Base-by-base conservation (phyloP, 2,329 filamentous ascomycete species). In the Calonectria leucothoes region DNA sequence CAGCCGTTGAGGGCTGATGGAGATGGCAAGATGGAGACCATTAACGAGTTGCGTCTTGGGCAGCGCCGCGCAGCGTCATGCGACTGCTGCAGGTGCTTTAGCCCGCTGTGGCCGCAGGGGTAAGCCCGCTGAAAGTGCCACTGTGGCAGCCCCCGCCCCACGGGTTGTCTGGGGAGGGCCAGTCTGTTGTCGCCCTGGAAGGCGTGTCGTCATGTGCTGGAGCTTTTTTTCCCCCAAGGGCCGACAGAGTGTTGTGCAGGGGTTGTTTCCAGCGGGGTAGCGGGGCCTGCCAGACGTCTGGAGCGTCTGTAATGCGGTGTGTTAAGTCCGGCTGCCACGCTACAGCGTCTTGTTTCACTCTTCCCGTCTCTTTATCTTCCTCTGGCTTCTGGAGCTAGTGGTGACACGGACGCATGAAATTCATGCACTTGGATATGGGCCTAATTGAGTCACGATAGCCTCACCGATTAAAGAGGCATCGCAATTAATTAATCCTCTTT, bases 21-120 rank as follows among this genome's bases (percentile, higher is more conserved):
- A 55, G 45, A 63, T 71, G 71, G 67, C 20, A 33, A 71, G 42
- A 77, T 75, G 72, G 74, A 69, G 39, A 69, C 74, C 69, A 75
- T 79, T 63, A 70, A 70, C 55, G 70, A 75, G 70, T 70, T 72
- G 65, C 55, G 29, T 37, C 39, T 25, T 59, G 69, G 59, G 51
- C n/a, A 27, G 31, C 12, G 59, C 49, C 20, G 31, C 23, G 25
- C n/a, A 37, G 61, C 39, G 23, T 66, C 63, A 71, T 66, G 63
- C 69, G 52, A 51, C 42, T 4, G 55, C 25, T 64, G 10, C 17
- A 8, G 39, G 59, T 48, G 59, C 48, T 64, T 64, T 64, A 23
- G 27, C 23, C 12, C 59, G 39, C 27, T n/a, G n/a, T 39, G 39
- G n/a, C 23, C 27, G 59, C 59, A 64, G 59, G 59, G 59, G 39